Evolutionary conservation across 306 rosid genomes (phyloP), one percentile per base, ranked within the genome.

Genomic region (Neltuma alba): DNA sequence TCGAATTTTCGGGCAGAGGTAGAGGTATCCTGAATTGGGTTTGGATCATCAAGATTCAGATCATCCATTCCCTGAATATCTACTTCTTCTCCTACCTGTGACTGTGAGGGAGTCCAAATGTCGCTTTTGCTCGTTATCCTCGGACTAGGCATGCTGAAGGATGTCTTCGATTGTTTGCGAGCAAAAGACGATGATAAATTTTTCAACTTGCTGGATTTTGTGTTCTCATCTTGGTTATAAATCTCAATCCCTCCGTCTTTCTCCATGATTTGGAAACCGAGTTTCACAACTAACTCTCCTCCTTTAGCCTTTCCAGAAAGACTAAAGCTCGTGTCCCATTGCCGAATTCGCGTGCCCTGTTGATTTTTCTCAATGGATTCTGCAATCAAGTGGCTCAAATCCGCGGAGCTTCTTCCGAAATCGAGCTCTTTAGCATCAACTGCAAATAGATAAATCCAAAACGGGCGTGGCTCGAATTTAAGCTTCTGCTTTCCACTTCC

Each of bases 181-280:
- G 88, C 97, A 41, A 87, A 79, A 70, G 91, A 79, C 75, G 89
- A 75, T 44, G 90, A 23, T 16, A 87, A 75, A 33, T 25, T 82
- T 52, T 76, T 83, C 13, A 80, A 79, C 78, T 89, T 92, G 30
- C 86, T 82, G 54, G 87, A 55, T 61, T 80, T 86, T 9, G 86
- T 70, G 77, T 75, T 91, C 58, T 87, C 89, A 70, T 85, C 76
- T 70, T 86, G 94, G 54, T 76, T 86, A 48, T 93, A 96, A 60
- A 96, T 91, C 33, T 90, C 96, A 75, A 91, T 65, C 67, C 91
- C 94, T 52, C 96, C 98, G 74, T 96, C 99, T 70, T 93, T 95
- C 87, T 96, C 98, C 98, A 96, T 91, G 63, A 96, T 90, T 83
- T 96, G 99, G 72, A 96, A 93, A 33, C 97, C 98, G 62, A 96